A percentile compares a stretch with the other conserved stretches of the same genome.
Evolutionary conservation across 2,329 filamentous ascomycete genomes (phyloP).

Genomic region (Chalara sp.): DNA sequence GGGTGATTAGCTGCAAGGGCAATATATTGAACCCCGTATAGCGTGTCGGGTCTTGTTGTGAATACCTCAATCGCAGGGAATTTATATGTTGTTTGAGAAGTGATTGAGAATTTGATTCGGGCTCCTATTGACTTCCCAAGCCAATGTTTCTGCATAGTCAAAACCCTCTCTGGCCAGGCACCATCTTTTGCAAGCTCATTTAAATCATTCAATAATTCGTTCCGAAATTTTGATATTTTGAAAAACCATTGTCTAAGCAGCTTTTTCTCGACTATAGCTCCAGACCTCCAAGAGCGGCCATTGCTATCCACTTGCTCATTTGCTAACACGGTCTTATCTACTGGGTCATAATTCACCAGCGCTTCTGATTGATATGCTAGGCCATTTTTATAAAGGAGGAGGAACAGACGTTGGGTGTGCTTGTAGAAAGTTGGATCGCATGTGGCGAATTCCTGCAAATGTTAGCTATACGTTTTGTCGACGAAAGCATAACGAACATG

Average conservation of each 20-base stretch:
- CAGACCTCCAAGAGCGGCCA: slow-evolving; percentile 80
- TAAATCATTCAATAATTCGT: slow-evolving; percentile 65
- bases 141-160: slow-evolving; percentile 84
- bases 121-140: slow-evolving; percentile 73
- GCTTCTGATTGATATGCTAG: slow-evolving; percentile 80
- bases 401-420: slow-evolving; percentile 80
- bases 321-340: slow-evolving; percentile 82
- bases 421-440: slow-evolving; percentile 83
- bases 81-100: slow-evolving; percentile 16
- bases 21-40: slow-evolving; percentile 82
- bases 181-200: slow-evolving; percentile 54
- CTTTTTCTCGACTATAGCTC: slow-evolving; percentile 74
- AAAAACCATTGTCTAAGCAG: slow-evolving; percentile 87
- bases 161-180: slow-evolving; percentile 75
- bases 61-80: slow-evolving; percentile 58
- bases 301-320: slow-evolving; percentile 91
- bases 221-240: slow-evolving; percentile 72
- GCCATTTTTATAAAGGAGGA: slow-evolving; percentile 66
- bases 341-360: slow-evolving; percentile 82
- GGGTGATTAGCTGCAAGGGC: slow-evolving; percentile 71
- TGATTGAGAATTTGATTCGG: slow-evolving; percentile 62
- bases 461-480: slow-evolving; percentile 9
- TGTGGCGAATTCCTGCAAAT: slow-evolving; percentile 68
- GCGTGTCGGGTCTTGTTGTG: slow-evolving; percentile 77
- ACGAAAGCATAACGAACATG: slow-evolving; percentile 44